Conservation (phyloP, 805 yeast species). For the Pichia paraexigua region DNA sequence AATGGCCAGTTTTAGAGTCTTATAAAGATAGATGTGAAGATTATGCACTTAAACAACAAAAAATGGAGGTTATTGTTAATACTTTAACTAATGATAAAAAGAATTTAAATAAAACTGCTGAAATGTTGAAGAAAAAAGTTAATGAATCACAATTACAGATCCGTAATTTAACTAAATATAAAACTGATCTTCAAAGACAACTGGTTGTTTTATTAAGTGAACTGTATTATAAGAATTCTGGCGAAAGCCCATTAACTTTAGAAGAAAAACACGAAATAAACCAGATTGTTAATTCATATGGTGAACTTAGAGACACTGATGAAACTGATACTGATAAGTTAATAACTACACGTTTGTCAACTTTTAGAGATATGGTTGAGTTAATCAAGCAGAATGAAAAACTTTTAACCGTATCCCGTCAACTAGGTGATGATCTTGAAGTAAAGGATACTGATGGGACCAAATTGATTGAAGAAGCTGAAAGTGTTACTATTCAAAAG, state of each 20-base stretch:
- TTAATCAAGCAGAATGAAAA: slow-evolving; percentile 70
- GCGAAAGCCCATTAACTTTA: slow-evolving; percentile 53
- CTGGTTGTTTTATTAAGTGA: slow-evolving; percentile 68
- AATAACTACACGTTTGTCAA: slow-evolving; percentile 66
- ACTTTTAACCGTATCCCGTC: slow-evolving; percentile 58
- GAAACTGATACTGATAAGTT: slow-evolving; percentile 61
- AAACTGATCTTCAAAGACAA: slow-evolving; percentile 73
- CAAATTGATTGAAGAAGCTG: slow-evolving; percentile 34
- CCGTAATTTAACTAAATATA: slow-evolving; percentile 43
- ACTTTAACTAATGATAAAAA: slow-evolving; percentile 39
- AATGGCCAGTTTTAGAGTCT: slow-evolving; percentile 67
- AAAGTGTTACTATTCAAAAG: slow-evolving; percentile 21
- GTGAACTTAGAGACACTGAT: slow-evolving; percentile 16
- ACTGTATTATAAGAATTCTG: slow-evolving; percentile 46
- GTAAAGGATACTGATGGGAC: slow-evolving; percentile 45
- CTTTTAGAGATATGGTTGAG: slow-evolving; percentile 59
- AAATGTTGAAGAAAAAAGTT: slow-evolving; percentile 22
- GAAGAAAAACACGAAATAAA: slow-evolving; percentile 61
- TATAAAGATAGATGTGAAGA: slow-evolving; percentile 51
- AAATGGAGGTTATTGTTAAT: slow-evolving; percentile 50
- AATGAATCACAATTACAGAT: slow-evolving; percentile 42
- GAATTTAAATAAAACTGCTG: slow-evolving; percentile 14
- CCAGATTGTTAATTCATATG: slow-evolving; percentile 35
- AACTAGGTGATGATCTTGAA: slow-evolving; percentile 66
- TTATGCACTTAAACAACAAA: slow-evolving; percentile 47